Evolutionary conservation across 257 asterid species (phyloP), one percentile per base, ranked within the genome.

Genomic region (Scutellaria galericulata): DNA sequence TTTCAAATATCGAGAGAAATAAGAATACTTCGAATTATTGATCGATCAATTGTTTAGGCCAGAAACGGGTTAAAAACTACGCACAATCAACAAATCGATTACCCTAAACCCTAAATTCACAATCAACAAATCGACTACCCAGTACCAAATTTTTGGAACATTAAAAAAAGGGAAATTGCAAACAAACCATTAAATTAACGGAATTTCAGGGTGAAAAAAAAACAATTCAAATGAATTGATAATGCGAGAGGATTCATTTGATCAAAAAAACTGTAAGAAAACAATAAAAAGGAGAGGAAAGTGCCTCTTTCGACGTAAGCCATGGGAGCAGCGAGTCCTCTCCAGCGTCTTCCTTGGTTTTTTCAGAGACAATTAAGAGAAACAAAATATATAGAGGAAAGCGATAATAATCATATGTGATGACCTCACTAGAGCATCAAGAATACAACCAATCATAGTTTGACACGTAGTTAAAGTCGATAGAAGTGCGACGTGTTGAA

Each of bases 251-350:
- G 41, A 20, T 12, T 44, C 2, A 64, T 14, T 22, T 1, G 11
- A 12, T 24, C 7, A 27, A 3, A 7, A 7, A 13, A 6, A 6
- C n/a, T 14, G 9, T 47, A 31, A 35, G 5, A 5, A 0, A 44
- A 37, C 55, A n/a, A 53, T 6, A 24, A 24, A 24, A 24, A 24
- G 20, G 40, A 48, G 27, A 1, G 10, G 24, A 13, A 41, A 5
- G 46, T 71, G 87, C 93, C 96, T 87, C 96, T 79, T 77, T 89
- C 96, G 14, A 89, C 91, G 87, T 87, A 89, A 24, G 96, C 96
- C 96, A 89, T 89, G 75, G 83, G 46, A 61, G 64, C 81, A 45
- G 57, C 70, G 63, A 78, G 62, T 66, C 50, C 37, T 64, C 54
- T 78, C 81, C 70, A 58, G 82, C 41, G 63, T 63, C 80, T 73